phyloP scores from a whole-genome alignment of 2,329 filamentous ascomycete species.

The Ophiostoma montium region DNA sequence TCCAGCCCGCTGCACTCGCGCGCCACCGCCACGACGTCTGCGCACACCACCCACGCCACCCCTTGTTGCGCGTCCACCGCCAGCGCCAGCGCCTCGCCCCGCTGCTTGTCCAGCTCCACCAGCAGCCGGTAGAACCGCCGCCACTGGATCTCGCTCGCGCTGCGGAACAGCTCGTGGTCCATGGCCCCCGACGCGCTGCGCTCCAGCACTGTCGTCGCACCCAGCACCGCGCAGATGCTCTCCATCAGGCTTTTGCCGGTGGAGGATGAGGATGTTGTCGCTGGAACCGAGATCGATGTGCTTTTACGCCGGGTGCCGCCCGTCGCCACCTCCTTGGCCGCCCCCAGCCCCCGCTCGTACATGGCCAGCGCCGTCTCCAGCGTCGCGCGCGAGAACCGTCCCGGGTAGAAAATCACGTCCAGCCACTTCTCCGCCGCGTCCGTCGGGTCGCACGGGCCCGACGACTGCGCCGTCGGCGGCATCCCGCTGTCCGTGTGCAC shows the following conservation, averaged over 20 bases:
- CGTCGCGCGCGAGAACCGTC: conserved; percentile 64
- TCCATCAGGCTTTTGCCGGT: conserved; percentile 52
- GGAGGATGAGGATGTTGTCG: conserved; percentile 19
- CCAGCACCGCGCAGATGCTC: conserved; percentile 58
- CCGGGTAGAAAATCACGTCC: conserved; percentile 67
- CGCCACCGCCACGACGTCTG: conserved; percentile 67
- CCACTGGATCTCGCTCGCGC: conserved; percentile 72
- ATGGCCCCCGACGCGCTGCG: conserved; percentile 48
- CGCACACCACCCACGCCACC: conserved; percentile 71
- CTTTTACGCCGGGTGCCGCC: too few species aligned
- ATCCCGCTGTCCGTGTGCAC: conserved; percentile 47
- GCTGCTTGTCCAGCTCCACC: conserved; percentile 71
- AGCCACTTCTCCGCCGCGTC: conserved; percentile 78
- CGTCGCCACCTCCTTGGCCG: conserved; percentile 19
- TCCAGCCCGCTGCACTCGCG: conserved; percentile 70
- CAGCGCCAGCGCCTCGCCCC: conserved; percentile 68
- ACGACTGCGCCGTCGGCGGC: conserved; percentile 37
- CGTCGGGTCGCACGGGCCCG: conserved; percentile 49
- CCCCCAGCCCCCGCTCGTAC: conserved; percentile 53
- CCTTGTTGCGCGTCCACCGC: conserved; percentile 56
- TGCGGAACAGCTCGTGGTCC: conserved; percentile 62
- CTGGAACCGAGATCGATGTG: too few species aligned
- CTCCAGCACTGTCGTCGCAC: conserved; percentile 51
- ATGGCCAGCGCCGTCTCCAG: conserved; percentile 73
- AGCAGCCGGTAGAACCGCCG: conserved; percentile 76